Conservation (phyloP, 225 moss, liverwort and hornwort genomes). For the Asterella californica region DNA sequence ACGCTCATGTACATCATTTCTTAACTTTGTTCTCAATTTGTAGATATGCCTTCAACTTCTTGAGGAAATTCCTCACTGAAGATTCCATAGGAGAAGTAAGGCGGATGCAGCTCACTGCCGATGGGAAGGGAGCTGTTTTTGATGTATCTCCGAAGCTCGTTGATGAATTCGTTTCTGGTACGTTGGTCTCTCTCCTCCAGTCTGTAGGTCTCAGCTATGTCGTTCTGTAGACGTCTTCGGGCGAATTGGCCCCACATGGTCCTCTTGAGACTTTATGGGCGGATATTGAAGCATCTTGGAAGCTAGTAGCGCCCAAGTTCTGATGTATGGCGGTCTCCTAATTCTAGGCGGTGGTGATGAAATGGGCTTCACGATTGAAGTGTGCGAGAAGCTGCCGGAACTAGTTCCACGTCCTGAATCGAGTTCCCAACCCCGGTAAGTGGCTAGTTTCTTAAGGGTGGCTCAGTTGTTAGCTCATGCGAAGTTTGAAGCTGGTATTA, state of each 20-base stretch:
- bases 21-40: not conserved
- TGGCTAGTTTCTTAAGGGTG: not conserved
- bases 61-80: slow-evolving; percentile 67
- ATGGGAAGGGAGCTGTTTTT: slow-evolving; percentile 79
- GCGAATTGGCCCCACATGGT: not conserved
- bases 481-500: not conserved
- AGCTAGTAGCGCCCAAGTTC: not conserved
- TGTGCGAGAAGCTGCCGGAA: slow-evolving; percentile 62
- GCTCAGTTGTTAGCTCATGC: not conserved
- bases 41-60: slow-evolving; percentile 66
- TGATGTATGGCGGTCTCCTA: not conserved
- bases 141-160: slow-evolving; percentile 62
- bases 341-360: slow-evolving; percentile 59
- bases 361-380: slow-evolving; percentile 60
- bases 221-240: not conserved
- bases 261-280: not conserved
- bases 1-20: not conserved
- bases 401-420: slow-evolving; percentile 60
- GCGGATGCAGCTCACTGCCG: slow-evolving; percentile 75
- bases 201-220: too few relatives aligned
- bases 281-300: not conserved
- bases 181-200: not conserved
- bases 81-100: slow-evolving; percentile 62
- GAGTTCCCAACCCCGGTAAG: slow-evolving; percentile 25
- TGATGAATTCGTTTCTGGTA: slow-evolving; percentile 55